phyloP scores from a whole-genome alignment of 2,329 filamentous ascomycete genomes.

The Fusarium agapanthi region DNA sequence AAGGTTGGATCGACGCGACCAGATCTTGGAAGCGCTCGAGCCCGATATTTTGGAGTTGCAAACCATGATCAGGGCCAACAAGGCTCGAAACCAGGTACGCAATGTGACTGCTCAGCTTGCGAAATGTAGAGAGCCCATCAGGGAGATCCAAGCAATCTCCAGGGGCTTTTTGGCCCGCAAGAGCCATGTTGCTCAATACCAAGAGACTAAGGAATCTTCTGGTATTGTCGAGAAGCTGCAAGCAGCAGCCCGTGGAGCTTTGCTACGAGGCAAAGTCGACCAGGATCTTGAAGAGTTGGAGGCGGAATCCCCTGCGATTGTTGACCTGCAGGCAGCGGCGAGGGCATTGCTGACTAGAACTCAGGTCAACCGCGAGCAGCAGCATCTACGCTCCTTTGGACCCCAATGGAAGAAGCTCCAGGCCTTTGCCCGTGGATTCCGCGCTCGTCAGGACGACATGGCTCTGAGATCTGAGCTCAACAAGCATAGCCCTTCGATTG shows the following conservation, averaged over 20 bases:
- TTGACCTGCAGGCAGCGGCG: constrained; percentile 70
- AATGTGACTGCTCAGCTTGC: constrained; percentile 67
- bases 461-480: constrained; percentile 58
- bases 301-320: constrained; percentile 59
- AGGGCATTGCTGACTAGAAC: constrained; percentile 69
- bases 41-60: constrained; percentile 81
- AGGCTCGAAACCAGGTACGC: constrained; percentile 67
- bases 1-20: constrained; percentile 68
- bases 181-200: constrained; percentile 62
- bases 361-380: constrained; percentile 60
- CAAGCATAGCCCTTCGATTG: constrained; percentile 54
- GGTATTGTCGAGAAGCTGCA: constrained; percentile 68
- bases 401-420: constrained; percentile 59
- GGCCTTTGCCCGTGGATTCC: constrained; percentile 55
- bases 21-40: constrained; percentile 75
- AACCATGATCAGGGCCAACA: constrained; percentile 78
- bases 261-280: constrained; percentile 66
- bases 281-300: constrained; percentile 63
- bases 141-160: constrained; percentile 71
- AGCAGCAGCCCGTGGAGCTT: constrained; percentile 72
- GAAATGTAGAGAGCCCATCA: constrained; percentile 69
- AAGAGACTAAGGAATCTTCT: constrained; percentile 61
- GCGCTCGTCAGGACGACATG: constrained; percentile 55
- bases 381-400: constrained; percentile 60
- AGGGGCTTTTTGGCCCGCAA: constrained; percentile 73